Percentiles rank a stretch among this genome's conserved stretches.
These are phyloP conservation scores for Annulohypoxylon truncatum DNA, from an alignment of 2,329 filamentous ascomycete species.

Conservation along the genomic window DNA sequence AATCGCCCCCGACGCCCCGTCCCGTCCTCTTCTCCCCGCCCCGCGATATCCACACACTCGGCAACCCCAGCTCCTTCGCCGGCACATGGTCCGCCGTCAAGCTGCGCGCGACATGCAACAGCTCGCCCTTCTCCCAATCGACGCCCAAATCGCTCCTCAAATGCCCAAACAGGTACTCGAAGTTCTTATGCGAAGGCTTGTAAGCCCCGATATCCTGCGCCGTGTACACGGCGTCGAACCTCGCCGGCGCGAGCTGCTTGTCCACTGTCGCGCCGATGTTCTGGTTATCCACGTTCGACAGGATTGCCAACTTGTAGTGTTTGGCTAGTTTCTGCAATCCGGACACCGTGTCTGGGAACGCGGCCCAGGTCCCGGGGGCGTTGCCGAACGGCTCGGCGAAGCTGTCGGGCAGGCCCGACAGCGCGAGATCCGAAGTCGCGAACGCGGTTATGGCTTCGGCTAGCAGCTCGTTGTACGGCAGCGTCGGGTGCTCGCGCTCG, in stretches of 20 bases:
- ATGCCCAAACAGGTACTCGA: constrained; percentile 70
- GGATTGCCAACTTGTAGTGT: constrained; percentile 68
- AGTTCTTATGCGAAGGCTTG: constrained; percentile 74
- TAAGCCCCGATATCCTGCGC: constrained; percentile 78
- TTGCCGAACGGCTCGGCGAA: constrained; percentile 63
- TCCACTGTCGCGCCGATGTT: constrained; percentile 47
- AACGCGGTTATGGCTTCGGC: constrained; percentile 59
- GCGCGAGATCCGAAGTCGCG: constrained; percentile 57
- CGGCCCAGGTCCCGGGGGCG: constrained; percentile 64
- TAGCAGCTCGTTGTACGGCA: constrained; percentile 71
- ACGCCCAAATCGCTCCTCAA: constrained; percentile 66
- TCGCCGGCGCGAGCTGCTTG: constrained; percentile 59
- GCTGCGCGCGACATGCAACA: constrained; percentile 77
- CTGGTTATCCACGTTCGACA: constrained; percentile 61
- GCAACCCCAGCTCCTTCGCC: constrained; percentile 68
- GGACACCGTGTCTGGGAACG: constrained; percentile 67
- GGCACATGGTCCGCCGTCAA: constrained; percentile 75
- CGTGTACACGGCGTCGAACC: constrained; percentile 73
- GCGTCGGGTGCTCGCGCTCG: constrained; percentile 64
- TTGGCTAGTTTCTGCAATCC: constrained; percentile 62
- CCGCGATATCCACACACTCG: constrained; percentile 73
- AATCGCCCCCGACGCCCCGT: constrained; percentile 33
- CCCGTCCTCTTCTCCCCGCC: constrained; percentile 53
- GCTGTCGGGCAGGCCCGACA: constrained; percentile 51
- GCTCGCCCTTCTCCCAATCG: constrained; percentile 58